Evolutionary conservation across 306 rosid species (phyloP), one percentile per base, ranked within the genome.

Genomic region (Medicago truncatula): DNA sequence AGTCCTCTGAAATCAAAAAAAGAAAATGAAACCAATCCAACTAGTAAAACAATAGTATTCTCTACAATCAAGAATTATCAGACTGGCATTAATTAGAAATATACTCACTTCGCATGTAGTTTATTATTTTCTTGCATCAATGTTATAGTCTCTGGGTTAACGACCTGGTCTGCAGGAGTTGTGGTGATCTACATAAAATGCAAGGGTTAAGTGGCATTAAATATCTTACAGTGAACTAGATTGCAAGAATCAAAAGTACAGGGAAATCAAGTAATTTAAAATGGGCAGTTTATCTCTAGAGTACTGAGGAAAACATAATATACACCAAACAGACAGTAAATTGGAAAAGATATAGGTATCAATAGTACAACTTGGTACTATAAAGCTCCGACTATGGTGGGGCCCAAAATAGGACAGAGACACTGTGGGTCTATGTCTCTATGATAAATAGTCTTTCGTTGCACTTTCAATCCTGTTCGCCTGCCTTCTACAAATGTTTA

Each of bases 41-140:
- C 71, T 70, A 67, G 71, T 25, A 57, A 28, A 40, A 60, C n/a
- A 74, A 67, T 9, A 39, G 38, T 18, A 71, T 34, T 61, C 23
- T 25, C 56, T 43, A 31, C 49, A 58, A 58, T 58, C 9, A 58
- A 23, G 16, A 23, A 58, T 58, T 58, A 58, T 13, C 64, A 23
- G 1, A 67, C 54, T 62, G 12, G 61, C 62, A 28, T 56, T 66
- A 75, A 46, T 21, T 39, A 75, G 67, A 52, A 56, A 68, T 59
- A 38, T 47, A 88, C 99, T 90, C 77, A 95, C 99, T 82, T 81
- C 14, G 78, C 82, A 14, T 7, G 86, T 28, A 95, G 90, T 84
- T 78, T 88, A 80, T 80, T 75, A 74, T 92, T 88, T 83, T 84
- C 84, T 59, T 84, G 84, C 83, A 85, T 66, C 87, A 95, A 82